Evolutionary conservation across 2,329 filamentous ascomycete genomes (phyloP), one percentile per base, ranked within the genome.

Genomic region (Talaromyces sp.): DNA sequence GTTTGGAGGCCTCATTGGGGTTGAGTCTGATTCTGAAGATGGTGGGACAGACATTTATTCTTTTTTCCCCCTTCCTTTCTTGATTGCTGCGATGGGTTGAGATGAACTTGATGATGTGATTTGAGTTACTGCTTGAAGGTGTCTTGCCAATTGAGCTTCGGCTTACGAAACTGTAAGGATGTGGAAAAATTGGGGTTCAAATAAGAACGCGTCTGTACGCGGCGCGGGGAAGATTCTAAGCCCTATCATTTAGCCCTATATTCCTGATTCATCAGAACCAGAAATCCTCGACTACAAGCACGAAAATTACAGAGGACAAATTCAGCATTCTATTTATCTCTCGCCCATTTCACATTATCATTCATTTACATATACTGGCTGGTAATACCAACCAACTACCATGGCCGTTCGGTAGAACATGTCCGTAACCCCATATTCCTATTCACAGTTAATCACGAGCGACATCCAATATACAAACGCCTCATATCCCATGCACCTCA

Each of bases 21-120:
- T 11, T 7, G 35, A 51, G 40, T 54, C 28, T 53, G 61, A 13
- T 58, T 64, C 58, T 57, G 45, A 54, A 52, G 59, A 10, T 66
- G 63, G 51, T 57, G 65, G 66, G 68, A 69, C 61, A 63, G 66
- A 58, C 33, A 39, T 56, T 43, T 40, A 37, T 54, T 56, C 58
- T 39, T 45, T 25, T 21, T 37, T 15, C 40, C 17, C 22, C n/a
- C n/a, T n/a, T n/a, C n/a, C n/a, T 25, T 40, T 37, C 17, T 22
- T 22, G 15, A 11, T 15, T 48, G 8, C 10, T 33, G 2, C 1
- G 7, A n/a, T 13, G 28, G 25, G 1, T 35, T n/a, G 9, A 31
- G 1, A 3, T 7, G 41, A 7, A 25, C 9, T 48, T 33, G 2
- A 6, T 13, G 25, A 7, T 35, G 17, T 10, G 45, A 48, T 33